phyloP scores from a whole-genome alignment of 495 filamentous ascomycete species.

The Clohesyomyces aquaticus region DNA sequence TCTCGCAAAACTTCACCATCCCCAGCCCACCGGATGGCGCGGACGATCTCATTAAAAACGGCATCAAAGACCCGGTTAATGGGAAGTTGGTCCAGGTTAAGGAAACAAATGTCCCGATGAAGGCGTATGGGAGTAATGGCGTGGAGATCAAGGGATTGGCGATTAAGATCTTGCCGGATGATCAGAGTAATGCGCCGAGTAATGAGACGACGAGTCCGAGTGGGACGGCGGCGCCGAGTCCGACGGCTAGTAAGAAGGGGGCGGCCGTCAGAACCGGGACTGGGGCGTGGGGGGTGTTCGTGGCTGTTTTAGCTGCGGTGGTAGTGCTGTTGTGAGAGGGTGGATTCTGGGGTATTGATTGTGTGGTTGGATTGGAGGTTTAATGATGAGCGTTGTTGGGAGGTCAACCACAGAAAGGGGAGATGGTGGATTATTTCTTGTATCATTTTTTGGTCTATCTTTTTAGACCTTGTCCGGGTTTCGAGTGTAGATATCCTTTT shows the following conservation, averaged over 20 bases:
- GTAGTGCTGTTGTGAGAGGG: slow-evolving; percentile 19
- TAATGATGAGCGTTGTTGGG: too few relatives aligned
- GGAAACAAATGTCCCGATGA: slow-evolving; percentile 55
- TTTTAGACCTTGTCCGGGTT: too few relatives aligned
- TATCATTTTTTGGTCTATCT: too few relatives aligned
- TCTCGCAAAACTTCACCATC: slow-evolving; percentile 76
- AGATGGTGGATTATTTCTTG: too few relatives aligned
- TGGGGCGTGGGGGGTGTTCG: background rate
- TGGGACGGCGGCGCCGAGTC: slow-evolving; percentile 2
- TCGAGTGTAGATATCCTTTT: too few relatives aligned
- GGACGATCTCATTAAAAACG: slow-evolving; percentile 61
- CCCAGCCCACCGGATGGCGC: slow-evolving; percentile 60
- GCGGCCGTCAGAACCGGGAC: background rate
- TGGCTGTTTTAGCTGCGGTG: slow-evolving; percentile 14
- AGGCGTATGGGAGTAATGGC: slow-evolving; percentile 61
- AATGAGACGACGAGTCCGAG: slow-evolving; percentile 46
- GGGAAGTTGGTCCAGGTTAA: slow-evolving; percentile 65
- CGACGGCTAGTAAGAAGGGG: background rate
- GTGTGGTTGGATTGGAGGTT: too few relatives aligned
- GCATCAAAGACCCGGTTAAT: slow-evolving; percentile 55
- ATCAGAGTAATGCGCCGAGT: slow-evolving; percentile 59
- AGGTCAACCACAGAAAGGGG: too few relatives aligned
- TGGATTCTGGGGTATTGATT: too few relatives aligned
- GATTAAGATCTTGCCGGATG: slow-evolving; percentile 56
- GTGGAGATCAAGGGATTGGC: slow-evolving; percentile 56